Evolutionary conservation across 768 basidiomycete genomes (phyloP).

Genomic region (Mycena kentingensis): DNA sequence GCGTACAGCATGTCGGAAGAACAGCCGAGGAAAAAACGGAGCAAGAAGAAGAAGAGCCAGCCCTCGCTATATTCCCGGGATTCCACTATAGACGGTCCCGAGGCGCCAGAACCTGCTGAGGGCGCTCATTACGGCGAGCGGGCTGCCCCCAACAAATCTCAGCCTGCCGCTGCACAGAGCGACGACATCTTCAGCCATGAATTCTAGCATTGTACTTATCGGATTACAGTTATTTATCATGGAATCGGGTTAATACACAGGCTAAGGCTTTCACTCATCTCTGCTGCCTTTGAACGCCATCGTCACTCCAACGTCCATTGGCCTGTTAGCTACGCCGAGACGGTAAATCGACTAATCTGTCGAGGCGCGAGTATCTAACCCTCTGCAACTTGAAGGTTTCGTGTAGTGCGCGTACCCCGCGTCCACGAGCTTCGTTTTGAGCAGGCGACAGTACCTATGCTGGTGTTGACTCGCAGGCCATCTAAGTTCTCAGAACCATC

Average conservation of each 20-base stretch:
- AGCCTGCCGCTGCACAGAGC: constrained; percentile 28
- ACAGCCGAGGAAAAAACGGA: constrained; percentile 51
- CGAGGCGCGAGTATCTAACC: background rate
- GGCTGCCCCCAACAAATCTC: constrained; percentile 23
- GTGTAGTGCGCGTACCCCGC: constrained; percentile 33
- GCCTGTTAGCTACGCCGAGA: constrained; percentile 40
- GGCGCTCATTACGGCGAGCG: constrained; percentile 63
- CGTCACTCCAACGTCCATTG: constrained; percentile 35
- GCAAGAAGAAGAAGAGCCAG: constrained; percentile 59
- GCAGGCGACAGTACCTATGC: constrained; percentile 16
- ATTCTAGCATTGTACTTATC: constrained; percentile 41
- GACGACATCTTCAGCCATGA: constrained; percentile 67
- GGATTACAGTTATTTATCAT: background rate
- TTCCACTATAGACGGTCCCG: constrained; percentile 58
- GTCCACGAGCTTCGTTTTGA: background rate
- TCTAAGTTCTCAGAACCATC: constrained; percentile 35
- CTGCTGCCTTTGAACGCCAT: constrained; percentile 36
- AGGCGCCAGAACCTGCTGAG: constrained; percentile 54
- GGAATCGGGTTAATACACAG: too few species aligned
- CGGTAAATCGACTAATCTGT: constrained; percentile 26
- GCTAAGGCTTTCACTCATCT: too few species aligned
- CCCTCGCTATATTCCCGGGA: constrained; percentile 42
- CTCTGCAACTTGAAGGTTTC: constrained; percentile 24
- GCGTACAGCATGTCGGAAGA: constrained; percentile 63
- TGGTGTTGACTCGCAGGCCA: constrained; percentile 42